A percentile compares a stretch with the other conserved stretches of the same genome.
phyloP scores from a whole-genome alignment of 768 basidiomycete species.

The Panaeolus papilionaceus region DNA sequence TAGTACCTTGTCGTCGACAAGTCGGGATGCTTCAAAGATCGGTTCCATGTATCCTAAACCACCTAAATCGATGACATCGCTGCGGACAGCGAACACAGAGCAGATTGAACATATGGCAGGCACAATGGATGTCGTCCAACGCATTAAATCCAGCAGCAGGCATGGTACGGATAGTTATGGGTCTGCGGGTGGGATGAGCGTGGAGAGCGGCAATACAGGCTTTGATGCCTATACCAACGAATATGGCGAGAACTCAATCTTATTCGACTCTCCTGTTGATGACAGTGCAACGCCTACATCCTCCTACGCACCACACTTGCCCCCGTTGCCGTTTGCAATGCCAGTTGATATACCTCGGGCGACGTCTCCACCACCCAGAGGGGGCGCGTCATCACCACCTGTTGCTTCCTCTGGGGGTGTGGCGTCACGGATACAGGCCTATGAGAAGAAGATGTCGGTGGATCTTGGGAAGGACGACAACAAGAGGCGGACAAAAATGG shows the following conservation, averaged over 20 bases:
- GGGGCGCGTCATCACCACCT: constrained; percentile 20
- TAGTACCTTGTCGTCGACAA: constrained; percentile 16
- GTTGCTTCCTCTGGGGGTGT: constrained; percentile 34
- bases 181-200: constrained; percentile 37
- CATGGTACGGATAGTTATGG: constrained; percentile 37
- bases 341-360: constrained; percentile 9
- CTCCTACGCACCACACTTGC: constrained; percentile 15
- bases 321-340: constrained; percentile 16
- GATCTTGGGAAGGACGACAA: constrained; percentile 48
- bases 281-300: constrained; percentile 23
- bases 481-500: constrained; percentile 46
- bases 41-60: constrained; percentile 8
- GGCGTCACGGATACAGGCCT: constrained; percentile 58
- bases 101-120: constrained; percentile 69
- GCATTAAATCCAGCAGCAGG: constrained; percentile 41
- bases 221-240: not conserved
- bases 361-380: constrained; percentile 12
- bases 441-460: constrained; percentile 64
- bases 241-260: constrained; percentile 22
- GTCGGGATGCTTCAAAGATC: not conserved
- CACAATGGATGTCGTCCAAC: constrained; percentile 74
- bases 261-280: constrained; percentile 43
- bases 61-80: constrained; percentile 57
- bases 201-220: constrained; percentile 27
- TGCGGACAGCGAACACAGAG: constrained; percentile 72